These are phyloP conservation scores for Phlebopus sp. DNA, from an alignment of 1,284 basidiomycete species.

Conservation along the genomic window DNA sequence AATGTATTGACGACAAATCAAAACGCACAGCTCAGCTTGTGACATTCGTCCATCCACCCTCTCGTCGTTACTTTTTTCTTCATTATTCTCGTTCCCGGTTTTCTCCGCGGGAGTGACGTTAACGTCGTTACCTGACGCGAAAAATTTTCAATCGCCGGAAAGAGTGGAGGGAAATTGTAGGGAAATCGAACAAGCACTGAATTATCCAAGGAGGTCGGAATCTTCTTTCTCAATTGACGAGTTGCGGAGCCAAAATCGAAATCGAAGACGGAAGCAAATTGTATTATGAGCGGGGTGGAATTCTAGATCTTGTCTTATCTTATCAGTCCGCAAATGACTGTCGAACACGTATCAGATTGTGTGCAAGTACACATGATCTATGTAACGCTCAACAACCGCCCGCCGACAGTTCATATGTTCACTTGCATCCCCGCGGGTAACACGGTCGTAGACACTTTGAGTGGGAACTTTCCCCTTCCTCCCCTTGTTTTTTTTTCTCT, in stretches of 20 bases:
- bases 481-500: no score
- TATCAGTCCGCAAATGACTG: constrained; percentile 23
- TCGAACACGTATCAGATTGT: constrained; percentile 24
- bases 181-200: constrained; percentile 1
- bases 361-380: constrained; percentile 13
- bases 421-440: no score
- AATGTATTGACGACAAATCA: background rate
- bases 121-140: background rate
- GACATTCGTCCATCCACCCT: no score
- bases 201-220: background rate
- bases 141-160: constrained; percentile 6
- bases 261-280: constrained; percentile 12
- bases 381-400: background rate
- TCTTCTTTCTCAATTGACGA: constrained; percentile 9
- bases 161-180: background rate
- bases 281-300: background rate
- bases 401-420: no score
- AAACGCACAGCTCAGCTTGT: no score
- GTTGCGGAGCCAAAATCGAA: constrained; percentile 6
- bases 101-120: constrained; percentile 5
- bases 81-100: background rate
- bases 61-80: no score
- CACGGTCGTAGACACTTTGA: no score
- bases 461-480: no score
- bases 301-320: constrained; percentile 26